These are phyloP conservation scores for Austropuccinia psidii DNA, from an alignment of 1,284 basidiomycete species.

Conservation along the genomic window DNA sequence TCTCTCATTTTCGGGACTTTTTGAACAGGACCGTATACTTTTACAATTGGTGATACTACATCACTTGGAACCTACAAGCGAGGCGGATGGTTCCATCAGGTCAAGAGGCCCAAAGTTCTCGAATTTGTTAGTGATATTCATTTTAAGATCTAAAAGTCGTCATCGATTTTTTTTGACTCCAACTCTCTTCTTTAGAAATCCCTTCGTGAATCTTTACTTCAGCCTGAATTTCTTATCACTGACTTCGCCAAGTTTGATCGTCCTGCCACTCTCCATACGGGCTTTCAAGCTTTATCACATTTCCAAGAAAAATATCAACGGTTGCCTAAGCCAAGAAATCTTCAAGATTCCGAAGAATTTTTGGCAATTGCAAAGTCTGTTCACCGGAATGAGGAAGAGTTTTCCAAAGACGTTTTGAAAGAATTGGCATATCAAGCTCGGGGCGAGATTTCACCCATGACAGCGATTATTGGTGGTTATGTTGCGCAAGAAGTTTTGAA, in stretches of 20 bases:
- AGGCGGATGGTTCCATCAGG: conserved; percentile 94
- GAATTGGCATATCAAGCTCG: conserved; percentile 86
- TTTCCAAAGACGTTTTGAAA: conserved; percentile 63
- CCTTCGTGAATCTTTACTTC: conserved; percentile 70
- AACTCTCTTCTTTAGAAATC: conserved; percentile 62
- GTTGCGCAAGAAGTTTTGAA: conserved; percentile 98
- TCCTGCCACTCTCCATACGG: conserved; percentile 79
- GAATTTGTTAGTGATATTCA: conserved; percentile 54
- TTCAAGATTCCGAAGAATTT: conserved; percentile 67
- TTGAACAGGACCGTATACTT: conserved; percentile 69
- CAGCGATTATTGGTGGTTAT: conserved; percentile 92
- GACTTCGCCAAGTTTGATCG: conserved; percentile 98
- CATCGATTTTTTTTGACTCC: not conserved
- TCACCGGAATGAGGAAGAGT: conserved; percentile 49
- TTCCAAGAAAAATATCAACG: conserved; percentile 62
- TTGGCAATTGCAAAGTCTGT: conserved; percentile 71
- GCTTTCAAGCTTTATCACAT: conserved; percentile 85
- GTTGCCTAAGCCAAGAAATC: conserved; percentile 75
- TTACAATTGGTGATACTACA: conserved; percentile 82
- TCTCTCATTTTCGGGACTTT: not conserved
- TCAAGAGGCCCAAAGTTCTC: conserved; percentile 96
- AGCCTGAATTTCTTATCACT: conserved; percentile 85
- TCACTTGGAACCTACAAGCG: conserved; percentile 68
- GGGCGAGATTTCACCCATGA: conserved; percentile 85
- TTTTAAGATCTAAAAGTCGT: not conserved